A percentile compares a stretch with the other conserved stretches of the same genome.
phyloP scores from a whole-genome alignment of 2,329 filamentous ascomycete species.

The Hortaea werneckii region DNA sequence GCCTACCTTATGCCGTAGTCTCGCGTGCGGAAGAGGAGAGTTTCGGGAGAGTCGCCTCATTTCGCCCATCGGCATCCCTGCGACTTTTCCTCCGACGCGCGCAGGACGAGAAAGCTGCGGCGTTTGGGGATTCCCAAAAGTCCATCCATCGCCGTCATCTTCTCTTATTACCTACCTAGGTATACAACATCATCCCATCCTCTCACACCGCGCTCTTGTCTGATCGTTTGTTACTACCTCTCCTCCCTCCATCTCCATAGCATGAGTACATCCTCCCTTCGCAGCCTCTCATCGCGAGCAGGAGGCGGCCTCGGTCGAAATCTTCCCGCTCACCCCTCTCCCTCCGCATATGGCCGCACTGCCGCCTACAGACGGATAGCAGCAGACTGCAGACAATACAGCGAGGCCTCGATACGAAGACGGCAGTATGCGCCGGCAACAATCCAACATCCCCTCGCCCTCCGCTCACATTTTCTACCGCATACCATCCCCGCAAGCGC shows the following conservation, averaged over 20 bases:
- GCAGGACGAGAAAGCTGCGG: neutral
- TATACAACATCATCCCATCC: neutral
- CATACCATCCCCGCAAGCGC: slow-evolving; percentile 33
- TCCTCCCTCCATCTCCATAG: slow-evolving; percentile 18
- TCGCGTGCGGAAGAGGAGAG: slow-evolving; percentile 4
- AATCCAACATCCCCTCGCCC: slow-evolving; percentile 24
- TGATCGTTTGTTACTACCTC: neutral
- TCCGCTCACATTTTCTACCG: slow-evolving; percentile 35
- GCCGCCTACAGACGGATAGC: slow-evolving; percentile 40
- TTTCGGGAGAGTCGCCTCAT: slow-evolving; percentile 4
- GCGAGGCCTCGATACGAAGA: slow-evolving; percentile 19
- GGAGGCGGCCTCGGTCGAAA: slow-evolving; percentile 28
- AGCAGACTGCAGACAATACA: slow-evolving; percentile 14
- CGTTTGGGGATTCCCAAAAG: neutral
- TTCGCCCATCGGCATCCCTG: no score
- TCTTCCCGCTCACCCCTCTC: slow-evolving; percentile 25
- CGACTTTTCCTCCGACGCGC: no score
- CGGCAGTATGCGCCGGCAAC: slow-evolving; percentile 14
- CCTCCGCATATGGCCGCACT: slow-evolving; percentile 35
- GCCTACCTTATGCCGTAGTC: neutral
- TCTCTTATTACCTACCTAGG: no score
- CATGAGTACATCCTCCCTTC: slow-evolving; percentile 36
- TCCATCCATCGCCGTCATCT: no score
- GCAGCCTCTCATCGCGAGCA: slow-evolving; percentile 31
- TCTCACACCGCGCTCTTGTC: slow-evolving; percentile 1